Percentiles rank a stretch among this genome's conserved stretches.
Evolutionary conservation across 2,329 filamentous ascomycete species (phyloP).

Genomic region (Trichothecium roseum): DNA sequence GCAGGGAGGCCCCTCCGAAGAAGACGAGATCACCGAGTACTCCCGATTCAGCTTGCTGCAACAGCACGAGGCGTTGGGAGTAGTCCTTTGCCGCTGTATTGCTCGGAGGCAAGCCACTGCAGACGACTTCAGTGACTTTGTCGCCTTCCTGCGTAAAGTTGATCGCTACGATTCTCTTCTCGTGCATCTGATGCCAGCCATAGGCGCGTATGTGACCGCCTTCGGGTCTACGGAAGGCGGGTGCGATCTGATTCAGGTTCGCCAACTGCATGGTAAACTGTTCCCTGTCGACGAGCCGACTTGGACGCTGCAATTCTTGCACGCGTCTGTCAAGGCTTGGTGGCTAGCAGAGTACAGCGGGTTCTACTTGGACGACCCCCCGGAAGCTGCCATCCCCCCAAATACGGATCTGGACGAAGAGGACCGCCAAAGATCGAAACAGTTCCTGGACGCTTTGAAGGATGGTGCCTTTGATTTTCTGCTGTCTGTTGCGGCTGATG

Average conservation of each 20-base stretch:
- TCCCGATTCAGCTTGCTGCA: slow-evolving; percentile 71
- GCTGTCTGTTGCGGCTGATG: slow-evolving; percentile 71
- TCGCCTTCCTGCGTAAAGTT: slow-evolving; percentile 56
- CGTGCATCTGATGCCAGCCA: slow-evolving; percentile 74
- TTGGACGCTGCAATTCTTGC: slow-evolving; percentile 66
- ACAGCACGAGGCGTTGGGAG: slow-evolving; percentile 80
- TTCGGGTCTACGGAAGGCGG: slow-evolving; percentile 71
- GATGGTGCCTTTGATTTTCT: slow-evolving; percentile 91
- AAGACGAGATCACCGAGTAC: slow-evolving; percentile 69
- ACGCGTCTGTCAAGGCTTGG: slow-evolving; percentile 68
- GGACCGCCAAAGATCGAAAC: slow-evolving; percentile 57
- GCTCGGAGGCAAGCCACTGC: slow-evolving; percentile 61
- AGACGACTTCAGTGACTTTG: slow-evolving; percentile 63
- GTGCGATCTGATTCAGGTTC: slow-evolving; percentile 56
- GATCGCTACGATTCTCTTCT: slow-evolving; percentile 61
- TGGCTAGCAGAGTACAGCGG: slow-evolving; percentile 94
- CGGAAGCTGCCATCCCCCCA: slow-evolving; percentile 42
- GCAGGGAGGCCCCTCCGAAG: slow-evolving; percentile 41
- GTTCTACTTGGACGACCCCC: slow-evolving; percentile 68
- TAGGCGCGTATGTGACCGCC: slow-evolving; percentile 65
- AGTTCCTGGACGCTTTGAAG: slow-evolving; percentile 67
- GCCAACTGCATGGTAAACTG: slow-evolving; percentile 59
- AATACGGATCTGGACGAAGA: slow-evolving; percentile 59
- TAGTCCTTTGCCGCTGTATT: slow-evolving; percentile 70
- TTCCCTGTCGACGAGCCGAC: slow-evolving; percentile 55